These are phyloP conservation scores for Calocera viscosa DNA, from an alignment of 768 basidiomycete genomes.

Conservation along the genomic window DNA sequence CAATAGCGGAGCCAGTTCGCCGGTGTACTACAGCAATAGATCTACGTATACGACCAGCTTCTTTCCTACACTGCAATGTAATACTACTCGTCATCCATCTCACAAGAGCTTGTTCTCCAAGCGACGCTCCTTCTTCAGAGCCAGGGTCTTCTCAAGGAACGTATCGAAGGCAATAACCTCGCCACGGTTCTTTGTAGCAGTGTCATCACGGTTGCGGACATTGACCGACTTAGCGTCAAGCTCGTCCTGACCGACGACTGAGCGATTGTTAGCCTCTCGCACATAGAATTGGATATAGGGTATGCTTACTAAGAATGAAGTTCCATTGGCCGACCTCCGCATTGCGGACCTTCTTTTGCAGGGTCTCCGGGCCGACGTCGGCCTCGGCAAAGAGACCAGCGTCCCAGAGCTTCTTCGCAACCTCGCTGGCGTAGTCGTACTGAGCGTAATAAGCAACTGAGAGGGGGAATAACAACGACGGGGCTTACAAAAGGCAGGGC, in stretches of 20 bases:
- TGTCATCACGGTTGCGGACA: constrained; percentile 88
- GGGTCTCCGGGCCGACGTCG: constrained; percentile 81
- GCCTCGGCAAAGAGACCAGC: constrained; percentile 80
- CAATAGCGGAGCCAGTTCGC: constrained; percentile 9
- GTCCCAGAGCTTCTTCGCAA: constrained; percentile 51
- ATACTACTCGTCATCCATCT: constrained; percentile 4
- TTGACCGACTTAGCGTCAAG: constrained; percentile 78
- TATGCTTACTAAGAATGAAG: constrained; percentile 80
- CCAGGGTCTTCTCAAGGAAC: constrained; percentile 53
- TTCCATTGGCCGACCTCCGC: constrained; percentile 97
- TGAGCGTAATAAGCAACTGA: constrained; percentile 25
- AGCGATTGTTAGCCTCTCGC: constrained; percentile 11
- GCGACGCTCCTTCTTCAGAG: constrained; percentile 50
- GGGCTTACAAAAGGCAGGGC: constrained; percentile 70
- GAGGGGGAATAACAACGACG: not conserved
- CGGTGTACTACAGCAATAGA: constrained; percentile 9
- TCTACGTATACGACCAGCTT: constrained; percentile 9
- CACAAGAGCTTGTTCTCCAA: constrained; percentile 41
- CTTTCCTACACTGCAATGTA: constrained; percentile 7
- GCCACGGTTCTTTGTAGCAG: constrained; percentile 68
- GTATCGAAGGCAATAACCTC: constrained; percentile 61
- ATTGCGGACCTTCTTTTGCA: constrained; percentile 94
- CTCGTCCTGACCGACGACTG: constrained; percentile 94
- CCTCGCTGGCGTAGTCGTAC: constrained; percentile 83
- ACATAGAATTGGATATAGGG: too few relatives aligned